Percentiles rank a stretch among this genome's conserved stretches.
Evolutionary conservation across 2,329 filamentous ascomycete genomes (phyloP).

Genomic region (Fusarium scirpi): DNA sequence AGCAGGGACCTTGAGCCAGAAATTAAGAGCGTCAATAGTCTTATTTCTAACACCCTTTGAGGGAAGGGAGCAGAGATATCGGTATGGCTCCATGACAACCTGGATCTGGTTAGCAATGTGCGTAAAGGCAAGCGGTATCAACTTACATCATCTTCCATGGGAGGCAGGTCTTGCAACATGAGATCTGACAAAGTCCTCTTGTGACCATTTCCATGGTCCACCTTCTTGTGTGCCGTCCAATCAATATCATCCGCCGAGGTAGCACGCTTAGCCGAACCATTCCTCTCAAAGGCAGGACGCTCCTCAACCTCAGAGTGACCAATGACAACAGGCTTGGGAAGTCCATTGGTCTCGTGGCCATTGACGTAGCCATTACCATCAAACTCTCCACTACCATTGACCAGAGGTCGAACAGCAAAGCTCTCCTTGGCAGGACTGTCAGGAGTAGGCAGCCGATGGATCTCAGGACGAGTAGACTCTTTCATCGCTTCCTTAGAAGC

Average conservation of each 20-base stretch:
- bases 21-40: slow-evolving; percentile 7
- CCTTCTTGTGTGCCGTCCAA: neutral
- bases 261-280: neutral
- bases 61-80: slow-evolving; percentile 1
- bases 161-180: neutral
- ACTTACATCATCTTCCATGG: neutral
- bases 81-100: slow-evolving; percentile 1
- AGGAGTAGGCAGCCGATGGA: neutral
- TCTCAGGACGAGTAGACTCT: neutral
- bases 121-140: too few relatives aligned
- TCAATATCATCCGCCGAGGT: neutral
- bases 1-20: neutral
- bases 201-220: neutral
- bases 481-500: neutral
- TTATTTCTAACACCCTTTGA: neutral
- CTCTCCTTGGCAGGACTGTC: neutral
- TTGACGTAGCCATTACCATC: neutral
- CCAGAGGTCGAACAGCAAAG: neutral
- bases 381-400: neutral
- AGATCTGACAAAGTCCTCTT: neutral
- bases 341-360: neutral
- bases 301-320: neutral
- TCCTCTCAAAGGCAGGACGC: neutral
- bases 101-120: neutral
- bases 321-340: neutral